phyloP scores from a whole-genome alignment of 2,329 filamentous ascomycete genomes.

The Didymella pinodella region DNA sequence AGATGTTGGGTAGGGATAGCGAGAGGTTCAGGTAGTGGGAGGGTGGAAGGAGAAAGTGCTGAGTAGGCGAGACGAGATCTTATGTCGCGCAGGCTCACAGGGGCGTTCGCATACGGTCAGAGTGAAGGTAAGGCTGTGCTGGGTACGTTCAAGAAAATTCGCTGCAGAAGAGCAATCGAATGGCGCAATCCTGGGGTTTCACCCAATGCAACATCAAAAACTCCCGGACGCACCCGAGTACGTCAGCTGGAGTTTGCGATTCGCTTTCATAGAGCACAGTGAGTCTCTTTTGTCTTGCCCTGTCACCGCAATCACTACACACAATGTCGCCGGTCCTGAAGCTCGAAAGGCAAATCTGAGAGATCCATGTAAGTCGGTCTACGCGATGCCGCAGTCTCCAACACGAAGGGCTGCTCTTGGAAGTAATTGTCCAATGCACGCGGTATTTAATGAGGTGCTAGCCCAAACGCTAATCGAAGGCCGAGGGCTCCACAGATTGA shows the following conservation, averaged over 20 bases:
- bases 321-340: background rate
- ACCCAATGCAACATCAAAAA: background rate
- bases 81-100: background rate
- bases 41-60: background rate
- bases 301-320: background rate
- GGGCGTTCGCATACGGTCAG: background rate
- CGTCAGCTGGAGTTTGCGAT: background rate
- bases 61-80: background rate
- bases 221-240: background rate
- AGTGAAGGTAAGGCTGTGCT: background rate
- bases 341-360: background rate
- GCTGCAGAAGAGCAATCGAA: background rate
- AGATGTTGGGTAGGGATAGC: background rate
- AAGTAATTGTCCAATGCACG: background rate
- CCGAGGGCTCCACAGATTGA: slow-evolving; percentile 14
- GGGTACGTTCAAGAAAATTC: background rate
- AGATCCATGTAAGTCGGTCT: background rate
- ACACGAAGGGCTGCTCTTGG: no score
- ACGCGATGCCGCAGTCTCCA: no score
- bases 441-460: no score
- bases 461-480: slow-evolving; percentile 1
- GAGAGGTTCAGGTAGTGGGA: background rate
- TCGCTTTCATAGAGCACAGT: background rate
- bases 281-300: background rate
- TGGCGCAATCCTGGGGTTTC: background rate